Evolutionary conservation across 2,329 filamentous ascomycete species (phyloP), one percentile per base, ranked within the genome.

Genomic region (Ceratocystis diversiconidia): DNA sequence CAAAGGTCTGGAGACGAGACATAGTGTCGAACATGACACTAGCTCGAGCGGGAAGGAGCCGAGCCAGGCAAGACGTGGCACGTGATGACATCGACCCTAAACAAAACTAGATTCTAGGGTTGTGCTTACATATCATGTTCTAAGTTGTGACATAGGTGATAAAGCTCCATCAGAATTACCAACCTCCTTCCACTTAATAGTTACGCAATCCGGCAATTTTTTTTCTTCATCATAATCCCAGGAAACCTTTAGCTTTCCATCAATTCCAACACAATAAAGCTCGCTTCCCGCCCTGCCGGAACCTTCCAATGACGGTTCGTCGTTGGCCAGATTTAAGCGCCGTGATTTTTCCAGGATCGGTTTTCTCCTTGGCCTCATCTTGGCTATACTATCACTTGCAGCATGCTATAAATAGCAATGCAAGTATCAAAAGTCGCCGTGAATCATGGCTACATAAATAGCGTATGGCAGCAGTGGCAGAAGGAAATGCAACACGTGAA

Each of bases 261-360:
- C 1, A 19, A 48, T 22, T 48, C 8, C 5, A 2, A 22, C 19
- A 22, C 22, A 50, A 22, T 25, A 19, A 50, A 12, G 7, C n/a
- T 5, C 12, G 12, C 19, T 62, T 57, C 52, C 28, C 17, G 28
- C n/a, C 52, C 12, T 17, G 6, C 52, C 28, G 52, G 22, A 7
- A 17, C 12, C 19, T 57, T 57, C 22, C 12, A 57, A 30, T 17
- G 22, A 30, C 25, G 19, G 52, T 7, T 30, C 30, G 52, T 57
- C 52, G 52, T 57, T 57, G 52, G 52, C 52, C 7, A 32, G 52
- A 30, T 57, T 57, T 57, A 57, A 57, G 52, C 52, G 52, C 52
- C 52, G 25, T 57, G 30, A 3, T 30, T 41, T 30, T 57, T 17
- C 28, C 25, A 57, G 52, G 52, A 57, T 57, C 17, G 10, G 28